Evolutionary conservation across 805 yeast species (phyloP).

Genomic region (Starmerella bombi): DNA sequence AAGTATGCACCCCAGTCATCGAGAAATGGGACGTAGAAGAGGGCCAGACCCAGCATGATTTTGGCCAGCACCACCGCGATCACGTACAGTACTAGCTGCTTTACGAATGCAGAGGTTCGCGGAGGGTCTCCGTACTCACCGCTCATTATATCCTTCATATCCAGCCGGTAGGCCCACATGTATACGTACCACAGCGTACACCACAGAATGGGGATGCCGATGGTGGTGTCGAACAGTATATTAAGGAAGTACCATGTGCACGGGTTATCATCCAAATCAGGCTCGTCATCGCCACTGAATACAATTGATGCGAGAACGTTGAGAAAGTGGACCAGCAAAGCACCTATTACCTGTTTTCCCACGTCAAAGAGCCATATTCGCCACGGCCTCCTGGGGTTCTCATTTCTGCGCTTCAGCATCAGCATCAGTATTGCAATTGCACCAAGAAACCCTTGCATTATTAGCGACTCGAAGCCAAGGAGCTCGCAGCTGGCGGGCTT

Average conservation of each 20-base stretch:
- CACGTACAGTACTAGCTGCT: slow-evolving; percentile 60
- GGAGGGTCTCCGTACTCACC: slow-evolving; percentile 62
- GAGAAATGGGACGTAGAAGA: slow-evolving; percentile 50
- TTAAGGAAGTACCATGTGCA: slow-evolving; percentile 93
- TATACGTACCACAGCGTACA: slow-evolving; percentile 33
- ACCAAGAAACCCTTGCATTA: slow-evolving; percentile 68
- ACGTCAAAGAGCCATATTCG: slow-evolving; percentile 83
- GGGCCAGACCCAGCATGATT: slow-evolving; percentile 40
- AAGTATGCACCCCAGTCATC: slow-evolving; percentile 60
- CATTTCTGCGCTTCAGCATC: slow-evolving; percentile 62
- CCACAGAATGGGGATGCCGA: slow-evolving; percentile 80
- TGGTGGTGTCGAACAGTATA: slow-evolving; percentile 78
- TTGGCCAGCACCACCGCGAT: slow-evolving; percentile 54
- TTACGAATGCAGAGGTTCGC: slow-evolving; percentile 46
- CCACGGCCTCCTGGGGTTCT: slow-evolving; percentile 79
- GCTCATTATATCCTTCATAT: slow-evolving; percentile 33
- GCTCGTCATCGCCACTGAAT: slow-evolving; percentile 26
- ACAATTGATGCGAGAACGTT: slow-evolving; percentile 61
- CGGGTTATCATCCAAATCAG: slow-evolving; percentile 43
- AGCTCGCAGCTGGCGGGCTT: slow-evolving; percentile 38
- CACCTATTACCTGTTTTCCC: slow-evolving; percentile 77
- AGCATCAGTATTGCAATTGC: slow-evolving; percentile 59
- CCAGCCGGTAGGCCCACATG: slow-evolving; percentile 32
- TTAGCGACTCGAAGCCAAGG: slow-evolving; percentile 73
- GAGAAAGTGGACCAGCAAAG: slow-evolving; percentile 67